phyloP scores from a whole-genome alignment of 2,329 filamentous ascomycete species.

The Akanthomyces uredinophilus region DNA sequence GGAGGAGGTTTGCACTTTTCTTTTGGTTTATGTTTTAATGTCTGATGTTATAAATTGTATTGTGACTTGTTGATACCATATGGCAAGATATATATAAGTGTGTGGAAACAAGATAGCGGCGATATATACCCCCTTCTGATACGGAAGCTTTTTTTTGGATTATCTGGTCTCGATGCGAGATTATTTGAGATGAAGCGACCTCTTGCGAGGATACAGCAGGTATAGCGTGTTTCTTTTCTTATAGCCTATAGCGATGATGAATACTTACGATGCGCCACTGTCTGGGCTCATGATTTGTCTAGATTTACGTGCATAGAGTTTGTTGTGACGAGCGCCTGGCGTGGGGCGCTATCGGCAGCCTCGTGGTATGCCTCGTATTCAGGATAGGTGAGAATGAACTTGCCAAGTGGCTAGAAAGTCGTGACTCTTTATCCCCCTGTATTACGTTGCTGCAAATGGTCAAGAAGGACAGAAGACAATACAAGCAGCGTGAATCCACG shows the following conservation, averaged over 20 bases:
- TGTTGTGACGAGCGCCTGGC: no score
- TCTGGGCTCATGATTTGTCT: neutral
- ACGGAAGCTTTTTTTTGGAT: neutral
- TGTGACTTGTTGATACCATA: neutral
- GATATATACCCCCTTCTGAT: conserved; percentile 7
- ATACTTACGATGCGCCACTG: neutral
- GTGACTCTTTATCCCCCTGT: no score
- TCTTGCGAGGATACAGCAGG: neutral
- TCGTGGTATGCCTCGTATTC: no score
- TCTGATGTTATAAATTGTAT: conserved; percentile 11
- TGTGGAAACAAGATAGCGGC: neutral
- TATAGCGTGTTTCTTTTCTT: neutral
- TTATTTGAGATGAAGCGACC: neutral
- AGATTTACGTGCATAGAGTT: neutral
- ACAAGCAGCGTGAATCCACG: no score
- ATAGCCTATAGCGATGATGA: conserved; percentile 2
- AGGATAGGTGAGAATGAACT: no score
- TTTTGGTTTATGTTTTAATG: neutral
- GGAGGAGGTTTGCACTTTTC: neutral
- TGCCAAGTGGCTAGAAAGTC: no score
- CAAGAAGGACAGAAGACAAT: no score
- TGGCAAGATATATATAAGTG: neutral
- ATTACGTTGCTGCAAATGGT: no score
- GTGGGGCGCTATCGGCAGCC: no score
- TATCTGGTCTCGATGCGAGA: neutral